Evolutionary conservation across 2,329 filamentous ascomycete species (phyloP).

Genomic region (Cytospora piceae): DNA sequence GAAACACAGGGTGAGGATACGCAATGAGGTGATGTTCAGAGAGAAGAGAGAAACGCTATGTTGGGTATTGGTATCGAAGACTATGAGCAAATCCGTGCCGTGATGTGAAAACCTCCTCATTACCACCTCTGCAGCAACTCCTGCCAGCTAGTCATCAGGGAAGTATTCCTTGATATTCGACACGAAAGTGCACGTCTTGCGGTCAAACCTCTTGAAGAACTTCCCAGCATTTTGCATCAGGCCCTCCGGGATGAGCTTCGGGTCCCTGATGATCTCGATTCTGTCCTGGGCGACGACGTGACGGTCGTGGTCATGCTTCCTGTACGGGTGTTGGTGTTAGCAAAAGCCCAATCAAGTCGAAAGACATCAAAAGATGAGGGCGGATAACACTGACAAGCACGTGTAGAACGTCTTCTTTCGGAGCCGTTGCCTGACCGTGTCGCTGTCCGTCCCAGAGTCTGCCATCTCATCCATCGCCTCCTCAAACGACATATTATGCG

Average conservation of each 20-base stretch:
- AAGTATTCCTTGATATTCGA: conserved; percentile 83
- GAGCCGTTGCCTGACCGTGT: conserved; percentile 52
- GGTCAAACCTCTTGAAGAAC: conserved; percentile 87
- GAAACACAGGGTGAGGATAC: neutral
- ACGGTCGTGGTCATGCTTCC: conserved; percentile 65
- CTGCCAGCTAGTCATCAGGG: conserved; percentile 70
- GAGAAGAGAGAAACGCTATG: conserved; percentile 3
- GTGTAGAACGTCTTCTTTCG: conserved; percentile 79
- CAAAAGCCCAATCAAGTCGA: neutral
- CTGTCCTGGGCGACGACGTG: conserved; percentile 81
- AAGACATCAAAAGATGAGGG: no score
- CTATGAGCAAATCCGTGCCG: conserved; percentile 2
- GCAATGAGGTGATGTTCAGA: neutral
- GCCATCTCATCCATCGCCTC: conserved; percentile 49
- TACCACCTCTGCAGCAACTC: neutral
- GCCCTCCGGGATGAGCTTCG: conserved; percentile 52
- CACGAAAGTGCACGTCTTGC: conserved; percentile 67
- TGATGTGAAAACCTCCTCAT: conserved; percentile 1
- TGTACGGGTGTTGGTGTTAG: conserved; percentile 39
- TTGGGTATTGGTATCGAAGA: conserved; percentile 6
- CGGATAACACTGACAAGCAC: conserved; percentile 69
- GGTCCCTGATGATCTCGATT: conserved; percentile 63
- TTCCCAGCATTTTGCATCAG: conserved; percentile 76
- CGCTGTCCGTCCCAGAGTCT: conserved; percentile 64
- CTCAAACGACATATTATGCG: conserved; percentile 33